Evolutionary conservation across 2,329 filamentous ascomycete genomes (phyloP).

Genomic region (Thelonectria olida): DNA sequence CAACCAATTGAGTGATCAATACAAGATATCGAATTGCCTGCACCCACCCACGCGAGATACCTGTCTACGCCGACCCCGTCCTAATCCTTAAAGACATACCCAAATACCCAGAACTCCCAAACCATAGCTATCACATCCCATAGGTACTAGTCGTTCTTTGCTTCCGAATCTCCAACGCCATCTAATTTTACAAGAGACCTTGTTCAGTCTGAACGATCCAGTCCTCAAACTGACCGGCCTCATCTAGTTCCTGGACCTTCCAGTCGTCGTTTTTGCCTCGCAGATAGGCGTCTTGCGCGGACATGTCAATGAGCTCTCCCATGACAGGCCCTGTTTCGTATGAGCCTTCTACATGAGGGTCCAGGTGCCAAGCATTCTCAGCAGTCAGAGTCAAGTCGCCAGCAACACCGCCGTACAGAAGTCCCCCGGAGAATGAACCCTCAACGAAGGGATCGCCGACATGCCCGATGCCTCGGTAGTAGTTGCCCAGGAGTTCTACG

Average conservation of each 20-base stretch:
- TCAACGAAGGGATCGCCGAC: slow-evolving; percentile 16
- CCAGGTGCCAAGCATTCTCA: slow-evolving; percentile 24
- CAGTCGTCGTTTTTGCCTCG: slow-evolving; percentile 46
- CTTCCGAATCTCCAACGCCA: not conserved
- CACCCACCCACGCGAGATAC: not conserved
- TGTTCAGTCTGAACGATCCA: slow-evolving; percentile 45
- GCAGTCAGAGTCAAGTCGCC: slow-evolving; percentile 10
- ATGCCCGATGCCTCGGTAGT: slow-evolving; percentile 12
- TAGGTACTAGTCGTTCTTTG: not conserved
- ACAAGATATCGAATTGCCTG: not conserved
- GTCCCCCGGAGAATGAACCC: slow-evolving; percentile 1
- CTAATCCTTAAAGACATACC: slow-evolving; percentile 2
- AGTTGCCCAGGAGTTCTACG: slow-evolving; percentile 16
- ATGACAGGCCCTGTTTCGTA: slow-evolving; percentile 23
- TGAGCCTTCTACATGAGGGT: slow-evolving; percentile 8
- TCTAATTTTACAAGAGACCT: slow-evolving; percentile 22
- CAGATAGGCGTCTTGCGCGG: slow-evolving; percentile 42
- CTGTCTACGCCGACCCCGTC: not conserved
- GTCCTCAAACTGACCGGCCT: slow-evolving; percentile 42
- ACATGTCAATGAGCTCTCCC: slow-evolving; percentile 20
- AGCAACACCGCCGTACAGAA: slow-evolving; percentile 22
- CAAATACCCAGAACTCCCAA: too few relatives aligned
- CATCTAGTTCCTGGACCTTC: slow-evolving; percentile 47
- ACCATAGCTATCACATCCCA: not conserved
- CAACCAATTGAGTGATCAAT: not conserved